Evolutionary conservation across 495 filamentous ascomycete species (phyloP).

Genomic region (Tuber microsphaerosporum): DNA sequence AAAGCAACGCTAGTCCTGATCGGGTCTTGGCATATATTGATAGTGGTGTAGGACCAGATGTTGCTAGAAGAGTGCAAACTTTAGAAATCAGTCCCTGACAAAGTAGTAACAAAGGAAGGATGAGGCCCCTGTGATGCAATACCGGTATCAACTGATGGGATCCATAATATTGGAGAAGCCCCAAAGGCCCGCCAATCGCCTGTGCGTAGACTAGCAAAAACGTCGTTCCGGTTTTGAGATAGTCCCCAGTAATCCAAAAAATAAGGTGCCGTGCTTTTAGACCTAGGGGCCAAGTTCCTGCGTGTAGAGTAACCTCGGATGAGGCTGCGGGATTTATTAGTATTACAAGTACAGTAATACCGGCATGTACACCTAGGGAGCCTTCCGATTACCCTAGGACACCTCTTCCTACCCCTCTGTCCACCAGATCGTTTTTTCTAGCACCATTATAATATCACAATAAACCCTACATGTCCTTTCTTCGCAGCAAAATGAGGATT

Average conservation of each 20-base stretch:
- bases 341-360: neutral
- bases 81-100: slow-evolving; percentile 3
- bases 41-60: neutral
- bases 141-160: slow-evolving; percentile 6
- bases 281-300: neutral
- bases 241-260: neutral
- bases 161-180: slow-evolving; percentile 30
- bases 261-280: neutral
- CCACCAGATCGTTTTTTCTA: neutral
- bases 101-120: slow-evolving; percentile 10
- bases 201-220: neutral
- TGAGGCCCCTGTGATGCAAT: slow-evolving; percentile 24
- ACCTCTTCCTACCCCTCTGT: neutral
- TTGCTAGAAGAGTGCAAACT: slow-evolving; percentile 22
- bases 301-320: neutral
- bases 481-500: neutral
- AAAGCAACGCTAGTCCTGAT: slow-evolving; percentile 25
- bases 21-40: slow-evolving; percentile 14
- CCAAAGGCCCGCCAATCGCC: neutral
- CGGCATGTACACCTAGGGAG: neutral
- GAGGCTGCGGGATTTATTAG: neutral
- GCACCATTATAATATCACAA: neutral
- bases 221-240: neutral
- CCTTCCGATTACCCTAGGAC: neutral
- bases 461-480: neutral